Evolutionary conservation across 306 rosid species (phyloP).

Genomic region (Quercus dentata): DNA sequence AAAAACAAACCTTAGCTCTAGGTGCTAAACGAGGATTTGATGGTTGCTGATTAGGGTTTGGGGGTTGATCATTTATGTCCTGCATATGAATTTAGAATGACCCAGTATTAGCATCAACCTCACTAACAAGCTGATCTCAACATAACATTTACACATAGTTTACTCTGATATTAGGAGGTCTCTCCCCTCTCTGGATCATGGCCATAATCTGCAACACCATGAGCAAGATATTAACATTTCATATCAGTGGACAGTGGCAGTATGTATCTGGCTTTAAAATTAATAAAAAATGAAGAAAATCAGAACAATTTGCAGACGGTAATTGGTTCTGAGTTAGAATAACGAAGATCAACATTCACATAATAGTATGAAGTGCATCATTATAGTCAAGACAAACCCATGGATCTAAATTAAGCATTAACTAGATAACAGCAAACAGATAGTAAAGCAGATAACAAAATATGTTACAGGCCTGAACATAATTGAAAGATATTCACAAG

Average conservation of each 20-base stretch:
- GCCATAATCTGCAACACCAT: constrained; percentile 74
- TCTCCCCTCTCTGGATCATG: constrained; percentile 92
- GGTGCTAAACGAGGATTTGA: constrained; percentile 73
- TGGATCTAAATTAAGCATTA: not conserved
- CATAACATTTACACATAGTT: constrained; percentile 12
- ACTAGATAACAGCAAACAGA: too few relatives aligned
- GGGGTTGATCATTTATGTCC: constrained; percentile 73
- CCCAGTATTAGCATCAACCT: constrained; percentile 13
- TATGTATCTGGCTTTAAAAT: not conserved
- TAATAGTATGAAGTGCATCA: not conserved
- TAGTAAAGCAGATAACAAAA: too few relatives aligned
- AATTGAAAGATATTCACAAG: not conserved
- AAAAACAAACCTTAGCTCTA: constrained; percentile 51
- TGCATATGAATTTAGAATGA: constrained; percentile 37
- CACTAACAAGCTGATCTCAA: constrained; percentile 17
- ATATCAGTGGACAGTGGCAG: not conserved
- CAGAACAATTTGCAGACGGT: not conserved
- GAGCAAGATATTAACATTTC: constrained; percentile 14
- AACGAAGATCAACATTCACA: not conserved
- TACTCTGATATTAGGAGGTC: constrained; percentile 81
- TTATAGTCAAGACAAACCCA: not conserved
- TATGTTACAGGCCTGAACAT: not conserved
- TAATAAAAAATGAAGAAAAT: constrained; percentile 11
- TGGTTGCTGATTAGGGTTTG: constrained; percentile 69
- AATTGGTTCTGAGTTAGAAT: not conserved